Evolutionary conservation across 257 asterid species (phyloP), one percentile per base, ranked within the genome.

Genomic region (Linderniella brevidens): DNA sequence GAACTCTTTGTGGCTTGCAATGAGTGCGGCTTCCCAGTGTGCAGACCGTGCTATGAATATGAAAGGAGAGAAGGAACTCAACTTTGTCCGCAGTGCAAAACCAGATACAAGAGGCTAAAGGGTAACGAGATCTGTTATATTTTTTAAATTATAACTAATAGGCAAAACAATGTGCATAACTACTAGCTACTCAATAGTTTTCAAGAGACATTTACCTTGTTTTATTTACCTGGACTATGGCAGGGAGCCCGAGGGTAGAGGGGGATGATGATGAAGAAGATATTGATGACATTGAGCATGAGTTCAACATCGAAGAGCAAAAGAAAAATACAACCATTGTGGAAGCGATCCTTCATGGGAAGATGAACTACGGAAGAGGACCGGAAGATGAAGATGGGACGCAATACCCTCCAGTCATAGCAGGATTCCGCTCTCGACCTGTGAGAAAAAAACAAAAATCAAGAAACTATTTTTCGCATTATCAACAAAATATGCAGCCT

Each of bases 261-360:
- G 97, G 97, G 58, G 97, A 87, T 50, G 97, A 87, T 8, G 97
- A 87, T 7, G 97, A 87, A 68, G 97, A 87, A 67, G 97, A 87
- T 35, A 66, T 78, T 7, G 95, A 87, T 32, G 97, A 87, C 65
- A 87, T 87, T 38, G 97, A 87, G 53, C 86, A 87, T n/a, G 95
- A 87, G 68, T 87, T 83, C 71, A 87, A 78, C 64, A 74, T 83
- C 4, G 81, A 87, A 37, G 92, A 79, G 46, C 68, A 65, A 37
- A 77, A 71, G 51, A 78, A 42, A 55, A 83, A 87, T 62, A 78
- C 86, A 8, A 57, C 61, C 13, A 66, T 83, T 35, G 95, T 69
- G 32, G 97, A 87, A 63, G 75, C 92, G 54, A 72, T 87, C 76
- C 97, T 87, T 49, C 95, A 87, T 59, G 97, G 97, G 15, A 87